phyloP scores from a whole-genome alignment of 805 yeast genomes.

The Kuraishia piskuri region DNA sequence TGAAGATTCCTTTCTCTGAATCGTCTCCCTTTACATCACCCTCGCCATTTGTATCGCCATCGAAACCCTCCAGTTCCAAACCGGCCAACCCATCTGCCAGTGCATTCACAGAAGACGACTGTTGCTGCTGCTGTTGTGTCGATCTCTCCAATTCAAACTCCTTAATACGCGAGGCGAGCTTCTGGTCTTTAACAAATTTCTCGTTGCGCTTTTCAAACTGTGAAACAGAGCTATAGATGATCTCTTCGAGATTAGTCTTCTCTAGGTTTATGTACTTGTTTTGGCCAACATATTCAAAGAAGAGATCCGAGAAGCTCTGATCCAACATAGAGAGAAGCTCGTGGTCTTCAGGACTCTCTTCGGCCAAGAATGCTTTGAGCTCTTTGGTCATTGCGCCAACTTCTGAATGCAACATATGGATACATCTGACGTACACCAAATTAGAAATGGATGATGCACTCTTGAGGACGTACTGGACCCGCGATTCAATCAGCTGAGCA shows the following conservation, averaged over 20 bases:
- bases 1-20: neutral
- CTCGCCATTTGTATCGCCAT: neutral
- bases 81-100: neutral
- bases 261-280: conserved; percentile 65
- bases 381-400: conserved; percentile 55
- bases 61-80: neutral
- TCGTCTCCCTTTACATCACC: neutral
- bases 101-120: conserved; percentile 13
- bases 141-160: conserved; percentile 13
- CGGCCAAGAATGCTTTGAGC: conserved; percentile 49
- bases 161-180: conserved; percentile 20
- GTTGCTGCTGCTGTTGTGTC: neutral
- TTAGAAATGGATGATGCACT: conserved; percentile 55
- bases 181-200: conserved; percentile 25
- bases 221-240: conserved; percentile 35
- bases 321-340: conserved; percentile 48
- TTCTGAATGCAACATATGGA: conserved; percentile 57
- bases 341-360: conserved; percentile 34
- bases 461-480: conserved; percentile 48
- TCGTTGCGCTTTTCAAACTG: conserved; percentile 33
- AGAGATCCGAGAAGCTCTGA: conserved; percentile 64
- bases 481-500: conserved; percentile 58
- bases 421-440: conserved; percentile 66
- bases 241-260: conserved; percentile 54
- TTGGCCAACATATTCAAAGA: conserved; percentile 59